Evolutionary conservation across 768 basidiomycete species (phyloP).

Genomic region (Leccinum disarticulatum): DNA sequence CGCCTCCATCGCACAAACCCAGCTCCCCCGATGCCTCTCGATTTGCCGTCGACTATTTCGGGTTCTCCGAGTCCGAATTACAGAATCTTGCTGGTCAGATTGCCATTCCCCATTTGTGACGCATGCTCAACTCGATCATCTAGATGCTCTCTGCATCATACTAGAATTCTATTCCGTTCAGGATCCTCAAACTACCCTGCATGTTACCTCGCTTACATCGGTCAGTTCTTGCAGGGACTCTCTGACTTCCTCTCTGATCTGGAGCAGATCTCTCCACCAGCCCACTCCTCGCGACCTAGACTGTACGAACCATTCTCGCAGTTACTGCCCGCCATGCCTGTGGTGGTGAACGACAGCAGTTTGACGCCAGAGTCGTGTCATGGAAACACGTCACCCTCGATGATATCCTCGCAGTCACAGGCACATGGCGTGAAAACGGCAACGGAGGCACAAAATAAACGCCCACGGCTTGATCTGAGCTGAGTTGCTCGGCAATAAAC

Average conservation of each 20-base stretch:
- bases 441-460: conserved; percentile 20
- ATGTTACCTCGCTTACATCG: conserved; percentile 48
- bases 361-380: conserved; percentile 62
- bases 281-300: conserved; percentile 34
- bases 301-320: conserved; percentile 44
- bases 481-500: conserved; percentile 10
- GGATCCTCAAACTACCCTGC: conserved; percentile 48
- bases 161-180: conserved; percentile 74
- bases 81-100: conserved; percentile 57
- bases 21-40: conserved; percentile 69
- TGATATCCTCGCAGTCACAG: conserved; percentile 22
- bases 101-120: neutral
- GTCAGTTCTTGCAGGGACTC: conserved; percentile 39
- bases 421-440: conserved; percentile 12
- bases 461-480: conserved; percentile 29
- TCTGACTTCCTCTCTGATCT: conserved; percentile 8
- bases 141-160: conserved; percentile 65
- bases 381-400: conserved; percentile 54
- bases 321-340: conserved; percentile 20
- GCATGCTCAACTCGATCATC: conserved; percentile 3
- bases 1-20: too few relatives aligned
- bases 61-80: conserved; percentile 59
- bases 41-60: conserved; percentile 66
- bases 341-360: conserved; percentile 34
- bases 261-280: conserved; percentile 51